A percentile compares a stretch with the other conserved stretches of the same genome.
Conservation (phyloP, 1,284 basidiomycete species). For the Moesziomyces antarcticus region DNA sequence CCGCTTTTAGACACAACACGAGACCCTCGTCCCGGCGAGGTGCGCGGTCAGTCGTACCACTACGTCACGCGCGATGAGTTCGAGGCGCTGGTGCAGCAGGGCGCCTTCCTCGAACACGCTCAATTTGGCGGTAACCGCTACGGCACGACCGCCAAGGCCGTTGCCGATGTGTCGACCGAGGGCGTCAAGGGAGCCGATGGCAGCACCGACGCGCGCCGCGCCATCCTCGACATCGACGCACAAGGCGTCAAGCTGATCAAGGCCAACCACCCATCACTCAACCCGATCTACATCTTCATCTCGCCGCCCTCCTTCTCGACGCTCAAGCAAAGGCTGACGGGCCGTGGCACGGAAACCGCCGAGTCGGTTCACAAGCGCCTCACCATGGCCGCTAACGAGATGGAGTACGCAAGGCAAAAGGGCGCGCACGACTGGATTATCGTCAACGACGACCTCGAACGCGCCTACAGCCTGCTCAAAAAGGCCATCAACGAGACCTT, state of each 20-base stretch:
- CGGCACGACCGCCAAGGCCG: slow-evolving; percentile 84
- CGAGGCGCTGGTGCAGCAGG: slow-evolving; percentile 70
- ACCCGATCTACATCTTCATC: slow-evolving; percentile 92
- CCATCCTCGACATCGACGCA: slow-evolving; percentile 95
- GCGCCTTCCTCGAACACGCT: slow-evolving; percentile 75
- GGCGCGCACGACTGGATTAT: slow-evolving; percentile 85
- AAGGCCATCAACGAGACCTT: slow-evolving; percentile 39
- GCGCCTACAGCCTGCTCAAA: slow-evolving; percentile 76
- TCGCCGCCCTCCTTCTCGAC: slow-evolving; percentile 80
- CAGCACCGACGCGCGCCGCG: slow-evolving; percentile 73
- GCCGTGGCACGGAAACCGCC: slow-evolving; percentile 86
- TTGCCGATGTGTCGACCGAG: slow-evolving; percentile 70
- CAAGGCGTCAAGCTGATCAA: slow-evolving; percentile 79
- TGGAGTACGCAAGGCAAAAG: slow-evolving; percentile 81
- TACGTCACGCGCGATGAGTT: slow-evolving; percentile 73
- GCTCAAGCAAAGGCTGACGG: slow-evolving; percentile 73
- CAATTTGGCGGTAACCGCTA: slow-evolving; percentile 90
- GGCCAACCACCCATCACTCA: slow-evolving; percentile 75
- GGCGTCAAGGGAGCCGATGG: slow-evolving; percentile 33
- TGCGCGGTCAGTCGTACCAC: slow-evolving; percentile 76
- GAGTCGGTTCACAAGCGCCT: slow-evolving; percentile 81
- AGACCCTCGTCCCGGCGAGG: slow-evolving; percentile 82
- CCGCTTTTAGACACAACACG: slow-evolving; percentile 85
- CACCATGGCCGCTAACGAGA: slow-evolving; percentile 82
- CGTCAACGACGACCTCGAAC: slow-evolving; percentile 89